Percentiles rank a stretch among this genome's conserved stretches.
Evolutionary conservation across 768 basidiomycete genomes (phyloP).

Genomic region (Solioccasus polychromus): DNA sequence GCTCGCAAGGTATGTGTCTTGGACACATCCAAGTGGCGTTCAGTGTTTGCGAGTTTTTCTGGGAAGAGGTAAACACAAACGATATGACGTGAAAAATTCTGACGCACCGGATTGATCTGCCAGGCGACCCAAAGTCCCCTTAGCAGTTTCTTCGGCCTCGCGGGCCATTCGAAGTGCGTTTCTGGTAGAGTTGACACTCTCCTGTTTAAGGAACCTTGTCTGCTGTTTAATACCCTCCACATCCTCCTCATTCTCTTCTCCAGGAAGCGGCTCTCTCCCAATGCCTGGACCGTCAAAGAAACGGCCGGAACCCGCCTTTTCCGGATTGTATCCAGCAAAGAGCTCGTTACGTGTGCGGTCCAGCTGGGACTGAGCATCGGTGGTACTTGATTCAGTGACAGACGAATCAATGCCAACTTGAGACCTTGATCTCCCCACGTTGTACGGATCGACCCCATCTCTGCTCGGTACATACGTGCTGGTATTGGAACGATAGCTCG

Average conservation of each 20-base stretch:
- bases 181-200: conserved; percentile 81
- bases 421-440: conserved; percentile 27
- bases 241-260: conserved; percentile 82
- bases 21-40: conserved; percentile 89
- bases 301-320: conserved; percentile 56
- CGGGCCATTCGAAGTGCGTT: conserved; percentile 91
- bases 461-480: conserved; percentile 67
- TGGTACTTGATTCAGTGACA: conserved; percentile 1
- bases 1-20: conserved; percentile 85
- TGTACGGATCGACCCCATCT: conserved; percentile 57
- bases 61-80: background rate
- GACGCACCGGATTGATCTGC: conserved; percentile 89
- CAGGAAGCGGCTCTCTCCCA: conserved; percentile 48
- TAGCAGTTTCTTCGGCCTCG: conserved; percentile 96
- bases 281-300: conserved; percentile 64
- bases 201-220: conserved; percentile 86
- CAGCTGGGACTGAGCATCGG: conserved; percentile 42
- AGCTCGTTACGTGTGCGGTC: conserved; percentile 70
- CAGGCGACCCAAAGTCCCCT: conserved; percentile 76
- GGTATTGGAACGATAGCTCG: conserved; percentile 49
- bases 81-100: background rate
- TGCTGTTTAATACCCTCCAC: conserved; percentile 94
- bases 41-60: conserved; percentile 92
- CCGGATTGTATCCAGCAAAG: conserved; percentile 70
- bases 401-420: conserved; percentile 22